These are phyloP conservation scores for Beta lomatogona DNA, from an alignment of 179 eudicot species.

Conservation along the genomic window DNA sequence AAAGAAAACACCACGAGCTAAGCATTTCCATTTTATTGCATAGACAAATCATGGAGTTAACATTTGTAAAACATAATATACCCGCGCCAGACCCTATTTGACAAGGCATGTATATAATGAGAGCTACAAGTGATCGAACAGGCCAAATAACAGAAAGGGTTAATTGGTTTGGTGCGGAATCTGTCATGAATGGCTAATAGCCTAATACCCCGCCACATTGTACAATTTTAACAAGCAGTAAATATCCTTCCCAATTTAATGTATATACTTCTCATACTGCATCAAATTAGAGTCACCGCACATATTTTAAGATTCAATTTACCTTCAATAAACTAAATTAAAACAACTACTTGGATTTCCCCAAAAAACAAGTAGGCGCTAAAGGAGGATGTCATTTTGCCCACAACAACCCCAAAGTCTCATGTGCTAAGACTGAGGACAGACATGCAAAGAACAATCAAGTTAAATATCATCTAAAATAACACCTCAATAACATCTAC, in stretches of 20 bases:
- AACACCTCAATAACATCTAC: constrained; percentile 7
- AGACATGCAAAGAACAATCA: neutral
- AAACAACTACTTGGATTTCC: too few relatives aligned
- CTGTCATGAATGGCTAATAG: neutral
- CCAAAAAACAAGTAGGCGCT: neutral
- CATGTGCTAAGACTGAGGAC: neutral
- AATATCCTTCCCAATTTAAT: neutral
- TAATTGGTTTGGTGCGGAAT: neutral
- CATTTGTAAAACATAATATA: neutral
- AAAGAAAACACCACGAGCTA: constrained; percentile 7
- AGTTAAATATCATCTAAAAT: neutral
- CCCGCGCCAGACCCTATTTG: neutral
- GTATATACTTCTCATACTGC: neutral
- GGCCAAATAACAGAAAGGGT: neutral
- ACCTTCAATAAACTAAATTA: neutral
- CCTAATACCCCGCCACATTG: too few relatives aligned
- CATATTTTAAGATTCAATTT: neutral
- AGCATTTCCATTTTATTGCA: neutral
- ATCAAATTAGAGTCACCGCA: neutral
- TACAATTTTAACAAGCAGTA: too few relatives aligned
- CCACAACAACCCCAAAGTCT: neutral
- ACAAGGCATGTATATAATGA: neutral
- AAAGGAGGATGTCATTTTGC: neutral
- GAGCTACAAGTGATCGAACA: neutral
- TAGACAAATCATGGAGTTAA: neutral